Evolutionary conservation across 345 rosid genomes (phyloP).

Genomic region (Tarenaya hassleriana): DNA sequence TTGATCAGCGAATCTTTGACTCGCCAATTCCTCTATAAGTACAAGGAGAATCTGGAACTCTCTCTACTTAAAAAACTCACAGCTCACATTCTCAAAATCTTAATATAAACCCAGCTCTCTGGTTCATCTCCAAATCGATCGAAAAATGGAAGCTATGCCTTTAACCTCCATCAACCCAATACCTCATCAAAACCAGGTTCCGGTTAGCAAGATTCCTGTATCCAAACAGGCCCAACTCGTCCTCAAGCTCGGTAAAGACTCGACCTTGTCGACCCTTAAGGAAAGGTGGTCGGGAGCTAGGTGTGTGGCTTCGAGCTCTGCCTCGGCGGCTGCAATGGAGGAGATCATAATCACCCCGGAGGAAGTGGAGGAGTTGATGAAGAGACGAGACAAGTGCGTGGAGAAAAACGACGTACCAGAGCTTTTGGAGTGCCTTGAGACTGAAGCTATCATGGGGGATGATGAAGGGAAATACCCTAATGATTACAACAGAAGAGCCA

Average conservation of each 20-base stretch:
- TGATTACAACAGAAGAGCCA: constrained; percentile 78
- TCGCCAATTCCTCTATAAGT: too few relatives aligned
- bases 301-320: constrained; percentile 29
- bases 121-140: background rate
- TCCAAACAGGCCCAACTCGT: background rate
- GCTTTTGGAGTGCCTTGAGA: constrained; percentile 64
- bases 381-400: constrained; percentile 35
- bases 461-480: constrained; percentile 61
- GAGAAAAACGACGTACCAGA: constrained; percentile 40
- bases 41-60: too few relatives aligned
- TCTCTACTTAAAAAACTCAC: too few relatives aligned
- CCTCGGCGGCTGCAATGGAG: constrained; percentile 24
- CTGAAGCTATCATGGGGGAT: constrained; percentile 84
- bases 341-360: constrained; percentile 27
- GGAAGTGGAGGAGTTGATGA: constrained; percentile 40
- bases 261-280: constrained; percentile 1
- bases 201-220: background rate
- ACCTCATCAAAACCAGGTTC: constrained; percentile 10
- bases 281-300: constrained; percentile 4
- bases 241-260: too few relatives aligned
- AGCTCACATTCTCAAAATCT: too few relatives aligned
- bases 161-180: constrained; percentile 16
- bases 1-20: too few relatives aligned
- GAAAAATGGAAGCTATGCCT: constrained; percentile 23
- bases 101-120: too few relatives aligned